Evolutionary conservation across 768 basidiomycete genomes (phyloP).

Genomic region (Cubamyces sp.): DNA sequence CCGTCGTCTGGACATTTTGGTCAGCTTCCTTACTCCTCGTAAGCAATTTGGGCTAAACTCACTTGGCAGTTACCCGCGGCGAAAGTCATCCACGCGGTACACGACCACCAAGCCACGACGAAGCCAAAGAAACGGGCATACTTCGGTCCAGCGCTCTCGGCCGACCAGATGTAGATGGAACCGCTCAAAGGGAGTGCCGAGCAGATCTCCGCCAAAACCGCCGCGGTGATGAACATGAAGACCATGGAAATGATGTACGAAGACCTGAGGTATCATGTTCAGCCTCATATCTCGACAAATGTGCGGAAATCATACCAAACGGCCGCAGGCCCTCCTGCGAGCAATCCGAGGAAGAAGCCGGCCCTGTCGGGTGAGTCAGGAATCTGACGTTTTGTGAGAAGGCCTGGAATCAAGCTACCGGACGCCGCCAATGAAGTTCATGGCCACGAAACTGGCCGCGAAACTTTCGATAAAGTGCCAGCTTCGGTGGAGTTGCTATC

Average conservation of each 20-base stretch:
- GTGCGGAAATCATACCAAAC: conserved; percentile 59
- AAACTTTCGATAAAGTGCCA: conserved; percentile 88
- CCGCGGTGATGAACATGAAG: conserved; percentile 88
- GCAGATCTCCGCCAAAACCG: conserved; percentile 87
- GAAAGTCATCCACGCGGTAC: conserved; percentile 97
- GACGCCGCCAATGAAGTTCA: conserved; percentile 89
- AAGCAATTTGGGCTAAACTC: conserved; percentile 21
- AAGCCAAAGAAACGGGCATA: conserved; percentile 88
- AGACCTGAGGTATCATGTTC: conserved; percentile 56
- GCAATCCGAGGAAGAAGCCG: conserved; percentile 77
- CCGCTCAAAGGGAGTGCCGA: conserved; percentile 87
- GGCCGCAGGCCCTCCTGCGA: conserved; percentile 86
- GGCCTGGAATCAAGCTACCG: conserved; percentile 49
- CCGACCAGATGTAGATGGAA: conserved; percentile 95
- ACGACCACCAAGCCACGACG: conserved; percentile 91
- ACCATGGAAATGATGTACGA: conserved; percentile 81
- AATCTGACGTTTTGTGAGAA: not conserved
- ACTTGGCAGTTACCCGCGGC: conserved; percentile 88
- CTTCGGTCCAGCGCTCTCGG: conserved; percentile 88
- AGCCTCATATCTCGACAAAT: not conserved
- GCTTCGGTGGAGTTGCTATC: conserved; percentile 81
- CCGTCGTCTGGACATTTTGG: conserved; percentile 61
- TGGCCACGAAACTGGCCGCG: conserved; percentile 84
- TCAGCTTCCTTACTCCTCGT: not conserved
- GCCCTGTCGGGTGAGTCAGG: conserved; percentile 50